These are phyloP conservation scores for Anisodus acutangulus DNA, from an alignment of 257 asterid species.

Conservation along the genomic window DNA sequence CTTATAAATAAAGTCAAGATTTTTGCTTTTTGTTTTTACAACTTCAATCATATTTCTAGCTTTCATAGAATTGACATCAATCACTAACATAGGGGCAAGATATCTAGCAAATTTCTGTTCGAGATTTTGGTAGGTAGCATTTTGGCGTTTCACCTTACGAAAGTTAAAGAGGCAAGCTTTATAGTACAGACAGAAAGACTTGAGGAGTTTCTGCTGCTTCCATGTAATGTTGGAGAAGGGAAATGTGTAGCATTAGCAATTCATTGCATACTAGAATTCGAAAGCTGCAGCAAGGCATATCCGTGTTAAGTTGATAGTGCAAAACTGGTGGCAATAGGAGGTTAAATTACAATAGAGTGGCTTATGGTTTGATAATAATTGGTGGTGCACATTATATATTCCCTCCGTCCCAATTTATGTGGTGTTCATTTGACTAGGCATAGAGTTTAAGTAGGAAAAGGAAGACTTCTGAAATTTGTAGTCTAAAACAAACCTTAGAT, in stretches of 20 bases:
- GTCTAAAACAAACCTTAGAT: too few species aligned
- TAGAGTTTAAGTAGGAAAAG: too few species aligned
- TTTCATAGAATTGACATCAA: not conserved
- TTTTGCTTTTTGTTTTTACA: not conserved
- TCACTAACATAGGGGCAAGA: not conserved
- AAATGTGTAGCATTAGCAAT: not conserved
- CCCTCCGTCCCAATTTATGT: too few species aligned
- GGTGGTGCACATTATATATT: not conserved
- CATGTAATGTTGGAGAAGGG: not conserved
- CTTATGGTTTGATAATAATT: slow-evolving; percentile 1
- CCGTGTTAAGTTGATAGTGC: not conserved
- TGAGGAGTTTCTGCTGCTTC: slow-evolving; percentile 4
- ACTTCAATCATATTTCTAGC: not conserved
- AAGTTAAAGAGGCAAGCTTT: not conserved
- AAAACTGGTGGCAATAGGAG: not conserved
- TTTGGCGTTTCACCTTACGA: not conserved
- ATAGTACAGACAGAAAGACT: not conserved
- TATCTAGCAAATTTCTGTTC: slow-evolving; percentile 11
- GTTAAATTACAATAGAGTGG: not conserved
- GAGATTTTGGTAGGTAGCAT: not conserved
- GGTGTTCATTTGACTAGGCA: too few species aligned
- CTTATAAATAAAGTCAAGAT: not conserved
- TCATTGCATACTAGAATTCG: not conserved
- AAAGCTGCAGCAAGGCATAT: not conserved
- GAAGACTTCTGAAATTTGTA: too few species aligned